Evolutionary conservation across 495 filamentous ascomycete genomes (phyloP), one percentile per base, ranked within the genome.

Genomic region (Tuber borchii): DNA sequence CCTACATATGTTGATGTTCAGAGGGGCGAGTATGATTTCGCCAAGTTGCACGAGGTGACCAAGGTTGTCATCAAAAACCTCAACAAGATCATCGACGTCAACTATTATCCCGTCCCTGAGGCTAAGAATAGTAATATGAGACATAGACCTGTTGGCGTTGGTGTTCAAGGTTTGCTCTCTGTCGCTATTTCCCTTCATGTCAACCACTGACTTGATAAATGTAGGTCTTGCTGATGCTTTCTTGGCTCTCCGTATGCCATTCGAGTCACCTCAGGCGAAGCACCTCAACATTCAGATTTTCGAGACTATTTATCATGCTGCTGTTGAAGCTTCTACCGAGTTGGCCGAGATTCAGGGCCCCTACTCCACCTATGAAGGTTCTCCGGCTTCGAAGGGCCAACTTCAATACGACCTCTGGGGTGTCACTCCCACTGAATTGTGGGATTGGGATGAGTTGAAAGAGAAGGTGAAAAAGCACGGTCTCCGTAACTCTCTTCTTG

Each of bases 361-460:
- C 12, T 99, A 99, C 85, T 87, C 91, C 79, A 94, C 92, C 9
- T 99, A 97, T 83, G 88, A 93, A 80, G 95, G 95, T 73, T 97
- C 93, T 20, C 95, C 95, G 31, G 93, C 95, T 71, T 97, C 95
- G 4, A 90, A 98, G 85, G 95, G 95, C 71, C 93, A 95, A 82
- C 92, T 99, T 51, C 95, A 99, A 85, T 98, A 95, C 83, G 95
- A 99, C 85, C 96, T 99, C 94, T 99, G 95, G 95, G 90, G 93
- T 81, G 91, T 96, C 71, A 96, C 90, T 19, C 95, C 95, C 2
- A 93, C 91, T 72, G 91, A 93, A 79, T 92, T 99, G 43, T 99
- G 95, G 95, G 95, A 99, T 84, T 99, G 95, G 95, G 88, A 89
- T 79, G 83, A 90, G 8, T 87, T 99, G 81, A 97, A 97, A 88